Base-by-base conservation (phyloP, 306 rosid genomes). In the Hippophae rhamnoides region DNA sequence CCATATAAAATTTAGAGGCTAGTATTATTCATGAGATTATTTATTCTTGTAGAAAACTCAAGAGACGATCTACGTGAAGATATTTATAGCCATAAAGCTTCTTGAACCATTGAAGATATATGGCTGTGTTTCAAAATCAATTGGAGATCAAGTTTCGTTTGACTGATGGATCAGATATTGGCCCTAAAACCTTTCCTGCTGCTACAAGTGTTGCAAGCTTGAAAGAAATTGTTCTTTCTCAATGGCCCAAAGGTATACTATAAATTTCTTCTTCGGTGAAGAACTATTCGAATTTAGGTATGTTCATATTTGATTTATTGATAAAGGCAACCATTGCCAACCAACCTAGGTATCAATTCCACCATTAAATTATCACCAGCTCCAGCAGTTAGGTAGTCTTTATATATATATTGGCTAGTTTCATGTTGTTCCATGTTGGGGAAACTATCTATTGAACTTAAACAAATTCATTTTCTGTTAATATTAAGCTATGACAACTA, bases 81-180 rank as follows among this genome's bases (percentile, higher is more conserved):
- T 54, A 9, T 38, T 55, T 38, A 31, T 2, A 31, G n/a, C 23
- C 61, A 55, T 23, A 62, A 6, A 41, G 53, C 57, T 59, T 8
- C 25, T 63, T 64, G 47, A 71, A 65, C 73, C 68, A 60, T 62
- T 60, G 71, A 61, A 70, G 70, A 89, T 89, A 31, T 1, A 31
- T 31, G 97, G 85, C 89, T 6, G 92, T 58, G 68, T 79, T 61
- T 38, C 95, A 81, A 76, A 87, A 84, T 69, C 89, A 86, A 53
- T 69, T 86, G 62, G 92, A 86, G 79, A 86, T 89, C 81, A 89
- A 84, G 78, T 89, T 89, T 76, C 70, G 81, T 63, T 70, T 89
- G 76, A 86, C 77, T 38, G 97, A 89, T 76, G 97, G 92, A 61
- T 78, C 95, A 1, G 92, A 86, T 84, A 89, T 89, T 51, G 95